Evolutionary conservation across 768 basidiomycete genomes (phyloP).

Genomic region (Collybia sp.): DNA sequence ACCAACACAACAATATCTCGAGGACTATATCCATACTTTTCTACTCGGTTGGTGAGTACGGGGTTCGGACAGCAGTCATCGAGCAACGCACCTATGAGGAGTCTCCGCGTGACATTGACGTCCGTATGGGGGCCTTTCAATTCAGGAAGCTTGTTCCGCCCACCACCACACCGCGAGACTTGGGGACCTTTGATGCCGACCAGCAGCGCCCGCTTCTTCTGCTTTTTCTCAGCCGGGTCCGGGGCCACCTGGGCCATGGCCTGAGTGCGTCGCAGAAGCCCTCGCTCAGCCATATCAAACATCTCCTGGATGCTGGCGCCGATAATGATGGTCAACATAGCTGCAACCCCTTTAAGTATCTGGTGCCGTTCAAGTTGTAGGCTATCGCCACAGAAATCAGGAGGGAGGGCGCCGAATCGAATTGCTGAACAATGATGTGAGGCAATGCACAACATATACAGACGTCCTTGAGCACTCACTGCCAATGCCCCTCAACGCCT

Average conservation of each 20-base stretch:
- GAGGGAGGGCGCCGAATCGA: too few relatives aligned
- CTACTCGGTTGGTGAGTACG: background rate
- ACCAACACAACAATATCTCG: background rate
- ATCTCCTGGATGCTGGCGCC: too few relatives aligned
- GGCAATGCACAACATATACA: too few relatives aligned
- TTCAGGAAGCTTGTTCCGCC: background rate
- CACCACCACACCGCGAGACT: background rate
- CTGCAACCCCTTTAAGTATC: too few relatives aligned
- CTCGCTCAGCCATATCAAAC: too few relatives aligned
- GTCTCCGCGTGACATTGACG: background rate
- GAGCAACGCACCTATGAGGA: background rate
- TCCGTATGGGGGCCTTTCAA: background rate
- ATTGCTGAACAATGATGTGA: too few relatives aligned
- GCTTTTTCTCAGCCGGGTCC: background rate
- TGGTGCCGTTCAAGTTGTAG: too few relatives aligned
- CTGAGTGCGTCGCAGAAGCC: too few relatives aligned
- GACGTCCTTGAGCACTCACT: too few relatives aligned
- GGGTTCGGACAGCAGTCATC: background rate
- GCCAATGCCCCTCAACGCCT: too few relatives aligned
- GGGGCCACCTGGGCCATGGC: background rate
- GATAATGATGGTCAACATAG: too few relatives aligned
- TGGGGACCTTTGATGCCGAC: background rate
- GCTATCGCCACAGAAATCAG: too few relatives aligned
- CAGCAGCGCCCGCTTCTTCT: background rate
- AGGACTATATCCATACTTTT: background rate